Percentiles rank a stretch among this genome's conserved stretches.
phyloP scores from a whole-genome alignment of 257 asterid genomes.

The Asclepias syriaca region DNA sequence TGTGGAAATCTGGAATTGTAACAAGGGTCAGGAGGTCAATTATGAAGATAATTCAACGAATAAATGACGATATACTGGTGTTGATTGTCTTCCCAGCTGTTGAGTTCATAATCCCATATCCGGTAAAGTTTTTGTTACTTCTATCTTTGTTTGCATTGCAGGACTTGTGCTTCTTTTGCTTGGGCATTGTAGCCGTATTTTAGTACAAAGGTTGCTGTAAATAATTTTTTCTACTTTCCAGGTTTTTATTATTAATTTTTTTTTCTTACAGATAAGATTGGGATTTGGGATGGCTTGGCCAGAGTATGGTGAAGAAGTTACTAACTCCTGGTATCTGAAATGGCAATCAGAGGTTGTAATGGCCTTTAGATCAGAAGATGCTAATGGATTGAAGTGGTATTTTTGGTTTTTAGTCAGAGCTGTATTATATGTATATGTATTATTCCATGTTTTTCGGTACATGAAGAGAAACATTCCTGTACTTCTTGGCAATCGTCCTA shows the following conservation, averaged over 20 bases:
- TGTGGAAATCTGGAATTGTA: conserved; percentile 53
- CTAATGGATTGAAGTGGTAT: conserved; percentile 62
- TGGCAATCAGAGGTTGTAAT: conserved; percentile 86
- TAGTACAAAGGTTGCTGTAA: neutral
- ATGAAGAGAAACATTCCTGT: conserved; percentile 66
- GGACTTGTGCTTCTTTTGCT: conserved; percentile 11
- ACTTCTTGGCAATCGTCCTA: conserved; percentile 73
- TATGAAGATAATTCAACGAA: conserved; percentile 32
- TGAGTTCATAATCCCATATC: conserved; percentile 78
- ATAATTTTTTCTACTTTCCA: neutral
- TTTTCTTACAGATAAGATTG: conserved; percentile 53
- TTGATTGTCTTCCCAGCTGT: conserved; percentile 69
- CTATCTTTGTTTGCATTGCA: conserved; percentile 5
- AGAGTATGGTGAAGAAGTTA: conserved; percentile 66
- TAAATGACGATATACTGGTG: conserved; percentile 77
- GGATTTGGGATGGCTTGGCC: conserved; percentile 97
- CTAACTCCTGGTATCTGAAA: conserved; percentile 73
- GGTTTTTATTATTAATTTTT: conserved; percentile 17
- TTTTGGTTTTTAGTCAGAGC: conserved; percentile 73
- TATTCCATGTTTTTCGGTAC: conserved; percentile 49
- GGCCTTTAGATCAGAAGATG: conserved; percentile 52
- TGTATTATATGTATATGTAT: conserved; percentile 54
- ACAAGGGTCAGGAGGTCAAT: conserved; percentile 50
- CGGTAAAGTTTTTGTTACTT: conserved; percentile 43
- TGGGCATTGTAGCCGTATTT: neutral